phyloP scores from a whole-genome alignment of 2,329 filamentous ascomycete genomes.

The Phialophora verrucosa region DNA sequence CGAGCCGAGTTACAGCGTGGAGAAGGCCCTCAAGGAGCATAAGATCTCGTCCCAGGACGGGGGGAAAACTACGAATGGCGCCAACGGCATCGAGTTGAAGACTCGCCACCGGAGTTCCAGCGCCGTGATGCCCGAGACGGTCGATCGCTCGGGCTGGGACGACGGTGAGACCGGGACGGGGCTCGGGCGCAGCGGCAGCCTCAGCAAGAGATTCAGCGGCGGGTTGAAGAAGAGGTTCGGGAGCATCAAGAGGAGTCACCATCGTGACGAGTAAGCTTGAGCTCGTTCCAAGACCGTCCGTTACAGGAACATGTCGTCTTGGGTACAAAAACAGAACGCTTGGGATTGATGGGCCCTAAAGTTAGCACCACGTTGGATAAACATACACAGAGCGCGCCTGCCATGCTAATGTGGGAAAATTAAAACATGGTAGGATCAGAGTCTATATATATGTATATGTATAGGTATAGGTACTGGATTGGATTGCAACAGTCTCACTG shows the following conservation, averaged over 20 bases:
- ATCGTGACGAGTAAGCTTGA: constrained; percentile 13
- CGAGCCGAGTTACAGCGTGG: constrained; percentile 74
- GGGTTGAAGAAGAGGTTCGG: constrained; percentile 39
- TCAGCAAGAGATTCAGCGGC: constrained; percentile 35
- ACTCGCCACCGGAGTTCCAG: constrained; percentile 23
- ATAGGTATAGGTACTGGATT: neutral
- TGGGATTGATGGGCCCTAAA: neutral
- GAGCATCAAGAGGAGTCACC: constrained; percentile 35
- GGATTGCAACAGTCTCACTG: neutral
- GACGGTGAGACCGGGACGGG: constrained; percentile 23
- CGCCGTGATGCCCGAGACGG: constrained; percentile 15
- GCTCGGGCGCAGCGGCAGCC: constrained; percentile 33
- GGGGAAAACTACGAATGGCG: constrained; percentile 15
- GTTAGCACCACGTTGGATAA: neutral
- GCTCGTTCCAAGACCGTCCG: neutral
- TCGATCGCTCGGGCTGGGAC: constrained; percentile 25
- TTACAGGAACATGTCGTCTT: neutral
- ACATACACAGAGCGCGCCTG: neutral
- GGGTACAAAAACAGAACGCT: neutral
- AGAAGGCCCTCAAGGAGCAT: constrained; percentile 69
- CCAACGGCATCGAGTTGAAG: constrained; percentile 38
- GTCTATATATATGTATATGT: neutral
- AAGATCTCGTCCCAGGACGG: constrained; percentile 43
- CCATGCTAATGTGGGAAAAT: neutral
- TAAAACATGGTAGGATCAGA: neutral